Base-by-base conservation (phyloP, 1,284 basidiomycete genomes). In the Vanrija humicola region DNA sequence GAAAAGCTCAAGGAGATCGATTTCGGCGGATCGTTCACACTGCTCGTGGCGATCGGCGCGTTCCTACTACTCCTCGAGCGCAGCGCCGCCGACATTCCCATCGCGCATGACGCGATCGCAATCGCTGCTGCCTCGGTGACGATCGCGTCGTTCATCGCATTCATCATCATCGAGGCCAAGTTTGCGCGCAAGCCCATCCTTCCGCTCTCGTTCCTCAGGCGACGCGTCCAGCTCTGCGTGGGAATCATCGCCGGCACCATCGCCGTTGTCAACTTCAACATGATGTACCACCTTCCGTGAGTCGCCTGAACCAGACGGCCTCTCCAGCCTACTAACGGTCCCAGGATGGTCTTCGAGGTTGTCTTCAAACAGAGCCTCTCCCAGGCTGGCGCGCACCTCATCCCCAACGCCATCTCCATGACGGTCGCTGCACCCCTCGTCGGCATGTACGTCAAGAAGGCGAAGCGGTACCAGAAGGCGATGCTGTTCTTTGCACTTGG, bases 261-360 rank as follows among this genome's bases (percentile, higher is more conserved):
- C 16, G 66, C 66, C 7, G 59, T 66, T 8, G 66, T 66, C 34
- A 68, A 66, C 55, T 66, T 66, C 52, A 68, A 68, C 54, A 66
- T 66, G 66, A 46, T 63, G n/a, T 68, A 66, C 47, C 64, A 66
- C 42, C 56, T 68, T 3, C 63, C 64, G 58, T 64, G 38, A 50
- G 61, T 51, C 7, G 14, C 12, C 25, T 0, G 6, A 10, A 28
- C 28, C 21, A 5, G 28, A 7, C 28, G 28, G 6, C 9, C 18
- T 38, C 18, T 23, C 14, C 18, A 21, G 18, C 43, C 10, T 3
- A 5, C 43, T 40, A 14, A 21, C 19, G 3, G 25, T 4, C 46
- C 6, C 50, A 59, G 61, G 7, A 64, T 63, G 60, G 48, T 68
- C 9, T 68, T 66, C 46, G 64, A 66, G 51, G 65, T 66, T 18